Evolutionary conservation across 1,284 basidiomycete species (phyloP), one percentile per base, ranked within the genome.

Genomic region (Austroboletus sp.): DNA sequence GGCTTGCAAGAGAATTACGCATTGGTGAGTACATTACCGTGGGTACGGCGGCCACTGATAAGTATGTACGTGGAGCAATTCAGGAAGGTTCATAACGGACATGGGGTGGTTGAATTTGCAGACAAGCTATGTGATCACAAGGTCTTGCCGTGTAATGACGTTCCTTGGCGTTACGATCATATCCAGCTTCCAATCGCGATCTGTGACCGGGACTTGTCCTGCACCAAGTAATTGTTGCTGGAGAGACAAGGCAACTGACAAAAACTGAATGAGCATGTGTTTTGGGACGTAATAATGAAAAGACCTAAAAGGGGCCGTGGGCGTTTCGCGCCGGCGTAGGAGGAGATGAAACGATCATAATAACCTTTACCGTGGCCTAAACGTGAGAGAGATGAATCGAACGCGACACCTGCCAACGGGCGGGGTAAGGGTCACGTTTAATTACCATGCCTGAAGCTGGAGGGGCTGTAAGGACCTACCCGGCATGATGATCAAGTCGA

Each of bases 311-410:
- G 52, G 6, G 81, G 80, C 48, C 64, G 66, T 11, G 65, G 62
- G 42, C 66, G 64, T 21, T 67, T 57, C 43, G 59, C 65, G 12
- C 67, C 56, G 21, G 68, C 60, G 52, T 85, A 85, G 1, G 69
- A 61, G 8, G 78, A 66, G 35, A 89, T 70, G 64, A 85, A 88
- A 17, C 72, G 70, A 65, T 89, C 85, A 56, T 89, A 89, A 65
- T 84, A 87, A 6, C 86, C 85, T 63, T 85, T 88, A 31, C 85
- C 85, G 56, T 87, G 83, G 6, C 85, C 86, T 19, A 89, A 71
- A 27, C 85, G 79, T 44, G 78, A 78, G 47, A 82, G 61, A n/a
- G 74, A 73, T 40, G 66, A 69, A 65, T 88, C 85, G 55, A 88
- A 89, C n/a, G 82, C 85, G 42, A 89, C 75, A 27, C 82, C 85